Evolutionary conservation across 2,329 filamentous ascomycete genomes (phyloP).

Genomic region (Cytospora mali): DNA sequence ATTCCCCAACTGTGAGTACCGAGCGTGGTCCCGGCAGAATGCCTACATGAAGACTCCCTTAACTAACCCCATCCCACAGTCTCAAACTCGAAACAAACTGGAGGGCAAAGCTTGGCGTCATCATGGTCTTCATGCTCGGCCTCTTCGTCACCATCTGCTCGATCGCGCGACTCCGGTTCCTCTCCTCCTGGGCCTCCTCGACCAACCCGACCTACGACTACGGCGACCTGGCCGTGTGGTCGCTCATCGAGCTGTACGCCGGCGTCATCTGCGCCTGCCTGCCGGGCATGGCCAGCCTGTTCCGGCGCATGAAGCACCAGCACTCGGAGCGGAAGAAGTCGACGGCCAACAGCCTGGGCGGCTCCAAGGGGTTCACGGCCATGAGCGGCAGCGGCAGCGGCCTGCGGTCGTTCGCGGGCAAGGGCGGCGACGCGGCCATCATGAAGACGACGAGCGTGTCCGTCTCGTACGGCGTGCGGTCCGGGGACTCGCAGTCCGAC

Average conservation of each 20-base stretch:
- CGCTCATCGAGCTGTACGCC: constrained; percentile 45
- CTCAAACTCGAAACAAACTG: constrained; percentile 35
- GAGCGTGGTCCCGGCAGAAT: neutral
- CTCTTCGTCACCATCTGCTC: constrained; percentile 42
- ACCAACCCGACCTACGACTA: constrained; percentile 47
- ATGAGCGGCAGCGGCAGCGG: constrained; percentile 17
- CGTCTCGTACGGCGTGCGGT: constrained; percentile 21
- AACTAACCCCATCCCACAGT: constrained; percentile 17
- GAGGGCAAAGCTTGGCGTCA: constrained; percentile 35
- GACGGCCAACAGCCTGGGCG: constrained; percentile 20
- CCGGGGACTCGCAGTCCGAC: constrained; percentile 22
- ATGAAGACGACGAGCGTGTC: constrained; percentile 27
- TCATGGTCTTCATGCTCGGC: constrained; percentile 44
- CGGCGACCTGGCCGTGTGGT: constrained; percentile 46
- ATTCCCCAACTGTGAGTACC: constrained; percentile 36
- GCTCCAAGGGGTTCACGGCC: constrained; percentile 19
- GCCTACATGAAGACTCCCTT: neutral
- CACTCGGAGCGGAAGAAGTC: constrained; percentile 30
- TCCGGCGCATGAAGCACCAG: constrained; percentile 30
- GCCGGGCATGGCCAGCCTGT: constrained; percentile 42
- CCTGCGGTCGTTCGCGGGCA: constrained; percentile 3
- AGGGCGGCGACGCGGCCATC: constrained; percentile 11
- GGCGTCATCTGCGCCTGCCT: constrained; percentile 47
- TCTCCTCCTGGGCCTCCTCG: constrained; percentile 39
- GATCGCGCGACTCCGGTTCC: constrained; percentile 40